Percentiles rank a stretch among this genome's conserved stretches.
phyloP scores from a whole-genome alignment of 306 rosid genomes.

The Rosa rugosa region DNA sequence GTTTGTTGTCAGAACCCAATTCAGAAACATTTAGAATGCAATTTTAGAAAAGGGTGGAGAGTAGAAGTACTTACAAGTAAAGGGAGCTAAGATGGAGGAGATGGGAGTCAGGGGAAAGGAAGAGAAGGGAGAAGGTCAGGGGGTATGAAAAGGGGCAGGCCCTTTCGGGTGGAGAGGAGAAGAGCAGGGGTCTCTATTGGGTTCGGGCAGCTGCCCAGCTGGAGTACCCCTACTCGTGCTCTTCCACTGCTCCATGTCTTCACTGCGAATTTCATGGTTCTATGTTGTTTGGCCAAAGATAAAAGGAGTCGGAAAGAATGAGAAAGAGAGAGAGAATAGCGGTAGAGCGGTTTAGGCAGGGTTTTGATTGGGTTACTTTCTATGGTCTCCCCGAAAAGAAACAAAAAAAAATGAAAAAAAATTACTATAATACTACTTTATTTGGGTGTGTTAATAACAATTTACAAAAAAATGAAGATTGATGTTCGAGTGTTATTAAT shows the following conservation, averaged over 20 bases:
- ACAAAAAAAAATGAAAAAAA: too few relatives aligned
- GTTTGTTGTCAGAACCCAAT: neutral
- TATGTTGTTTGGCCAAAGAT: neutral
- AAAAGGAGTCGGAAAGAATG: neutral
- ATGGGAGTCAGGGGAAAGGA: constrained; percentile 85
- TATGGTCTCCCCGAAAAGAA: too few relatives aligned
- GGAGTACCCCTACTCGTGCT: constrained; percentile 64
- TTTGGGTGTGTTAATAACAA: too few relatives aligned
- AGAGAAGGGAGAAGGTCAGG: constrained; percentile 87
- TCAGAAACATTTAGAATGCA: neutral
- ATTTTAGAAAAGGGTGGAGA: neutral
- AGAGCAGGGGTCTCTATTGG: constrained; percentile 76
- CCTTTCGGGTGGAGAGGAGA: constrained; percentile 83
- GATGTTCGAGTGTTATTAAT: too few relatives aligned
- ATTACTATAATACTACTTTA: too few relatives aligned
- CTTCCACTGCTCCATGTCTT: constrained; percentile 66
- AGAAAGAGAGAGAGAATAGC: neutral
- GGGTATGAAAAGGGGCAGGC: constrained; percentile 67
- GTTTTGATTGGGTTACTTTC: neutral
- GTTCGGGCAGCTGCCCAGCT: constrained; percentile 47
- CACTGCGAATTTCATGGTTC: constrained; percentile 61
- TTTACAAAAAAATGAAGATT: too few relatives aligned
- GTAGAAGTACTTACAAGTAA: constrained; percentile 58
- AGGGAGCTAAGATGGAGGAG: constrained; percentile 80
- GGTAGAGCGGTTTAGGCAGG: neutral